Base-by-base conservation (phyloP, 1,139 yeast species). In the Saccharomyces hybrid region DNA sequence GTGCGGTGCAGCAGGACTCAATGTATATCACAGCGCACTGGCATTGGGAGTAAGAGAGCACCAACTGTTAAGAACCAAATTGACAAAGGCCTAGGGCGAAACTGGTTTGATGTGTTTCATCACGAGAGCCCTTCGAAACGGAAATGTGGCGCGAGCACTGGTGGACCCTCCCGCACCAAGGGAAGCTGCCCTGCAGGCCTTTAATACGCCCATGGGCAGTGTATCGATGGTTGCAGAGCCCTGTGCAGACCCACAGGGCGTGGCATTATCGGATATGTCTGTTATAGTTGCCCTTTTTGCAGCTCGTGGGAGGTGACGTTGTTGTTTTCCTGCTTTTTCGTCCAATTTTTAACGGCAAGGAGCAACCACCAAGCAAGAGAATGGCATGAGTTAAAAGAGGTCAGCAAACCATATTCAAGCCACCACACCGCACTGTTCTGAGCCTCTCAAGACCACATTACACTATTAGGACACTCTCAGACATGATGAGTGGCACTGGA, bases 251-350 rank as follows among this genome's bases (percentile, higher is more conserved):
- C 24, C 19, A 24, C 11, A 38, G 19, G 44, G 44, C 44, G n/a
- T 38, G 44, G 44, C 44, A 38, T 16, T 38, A 38, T 38, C 56
- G 42, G 48, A 57, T 16, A 53, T 59, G 4, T 49, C 62, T 2
- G 59, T 59, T 8, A 61, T 59, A 16, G 52, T 56, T 21, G 58
- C 60, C 2, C 56, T 60, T 29, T 52, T 55, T 12, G 56, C n/a
- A 19, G 44, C 44, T 38, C 44, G 44, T 38, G 44, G n/a, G 26
- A 38, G 44, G 44, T 38, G 44, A 38, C 24, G 4, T 38, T 19
- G 24, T 11, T 38, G 24, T 38, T 16, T 9, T 38, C 44, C 44
- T 24, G 44, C 44, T 38, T 38, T 38, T 38, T 38, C 44, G 44
- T 38, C 12, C 9, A 9, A 9, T 9, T 38, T 38, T 38, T 38